Evolutionary conservation across 2,329 filamentous ascomycete genomes (phyloP).

Genomic region (Paraconiothyrium brasiliense): DNA sequence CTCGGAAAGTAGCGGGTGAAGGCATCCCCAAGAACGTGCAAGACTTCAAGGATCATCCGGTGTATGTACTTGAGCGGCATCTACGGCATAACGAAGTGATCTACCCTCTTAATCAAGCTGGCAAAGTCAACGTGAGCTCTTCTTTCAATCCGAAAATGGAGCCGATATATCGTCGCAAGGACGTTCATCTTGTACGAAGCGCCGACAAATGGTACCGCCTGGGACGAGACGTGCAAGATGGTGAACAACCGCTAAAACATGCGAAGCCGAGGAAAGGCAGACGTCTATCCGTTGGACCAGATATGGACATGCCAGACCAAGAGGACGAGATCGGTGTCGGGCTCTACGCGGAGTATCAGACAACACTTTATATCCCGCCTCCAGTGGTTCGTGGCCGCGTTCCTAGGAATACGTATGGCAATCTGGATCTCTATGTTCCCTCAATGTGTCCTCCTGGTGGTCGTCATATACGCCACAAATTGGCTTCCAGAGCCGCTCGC

Average conservation of each 20-base stretch:
- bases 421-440: constrained; percentile 70
- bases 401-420: constrained; percentile 69
- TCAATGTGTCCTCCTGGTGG: constrained; percentile 71
- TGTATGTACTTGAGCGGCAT: constrained; percentile 81
- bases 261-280: constrained; percentile 49
- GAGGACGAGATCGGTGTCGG: constrained; percentile 59
- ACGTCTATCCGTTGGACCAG: constrained; percentile 36
- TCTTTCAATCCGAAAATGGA: constrained; percentile 70
- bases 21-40: constrained; percentile 83
- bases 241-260: constrained; percentile 85
- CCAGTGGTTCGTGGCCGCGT: constrained; percentile 78
- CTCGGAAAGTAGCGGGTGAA: constrained; percentile 75
- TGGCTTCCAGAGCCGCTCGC: constrained; percentile 76
- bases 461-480: constrained; percentile 64
- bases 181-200: constrained; percentile 81
- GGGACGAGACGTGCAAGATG: constrained; percentile 77
- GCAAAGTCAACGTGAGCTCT: constrained; percentile 76
- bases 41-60: constrained; percentile 86
- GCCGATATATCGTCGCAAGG: constrained; percentile 80
- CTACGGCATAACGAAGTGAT: constrained; percentile 85
- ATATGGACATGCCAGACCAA: constrained; percentile 45
- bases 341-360: constrained; percentile 68
- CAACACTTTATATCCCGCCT: constrained; percentile 77
- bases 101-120: constrained; percentile 74
- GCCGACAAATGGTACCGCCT: constrained; percentile 91